Conservation (phyloP, 805 yeast species). For the Ogataea naganishii region DNA sequence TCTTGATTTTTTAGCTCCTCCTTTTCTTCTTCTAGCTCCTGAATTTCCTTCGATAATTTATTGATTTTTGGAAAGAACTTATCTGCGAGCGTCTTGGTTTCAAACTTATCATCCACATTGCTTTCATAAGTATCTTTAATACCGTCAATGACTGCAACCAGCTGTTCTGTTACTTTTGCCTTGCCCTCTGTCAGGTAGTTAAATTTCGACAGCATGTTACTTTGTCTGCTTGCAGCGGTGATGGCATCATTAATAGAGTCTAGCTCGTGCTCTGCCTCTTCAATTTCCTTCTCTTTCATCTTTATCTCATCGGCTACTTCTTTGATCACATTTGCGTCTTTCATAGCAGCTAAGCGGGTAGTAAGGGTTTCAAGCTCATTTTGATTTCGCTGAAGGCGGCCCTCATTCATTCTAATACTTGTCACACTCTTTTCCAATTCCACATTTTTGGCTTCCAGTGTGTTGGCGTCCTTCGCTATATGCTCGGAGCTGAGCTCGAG, state of each 20-base stretch:
- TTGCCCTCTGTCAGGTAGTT: constrained; percentile 34
- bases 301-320: constrained; percentile 26
- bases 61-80: constrained; percentile 1
- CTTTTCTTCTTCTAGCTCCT: constrained; percentile 6
- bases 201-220: constrained; percentile 50
- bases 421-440: constrained; percentile 30
- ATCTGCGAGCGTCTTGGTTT: neutral
- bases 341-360: constrained; percentile 22
- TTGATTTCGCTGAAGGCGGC: constrained; percentile 37
- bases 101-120: constrained; percentile 1
- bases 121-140: constrained; percentile 2
- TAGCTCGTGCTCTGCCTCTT: constrained; percentile 30
- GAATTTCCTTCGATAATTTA: constrained; percentile 5
- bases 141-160: constrained; percentile 3
- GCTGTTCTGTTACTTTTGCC: constrained; percentile 6
- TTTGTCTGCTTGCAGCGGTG: constrained; percentile 41
- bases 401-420: constrained; percentile 31
- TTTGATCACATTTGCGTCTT: constrained; percentile 19
- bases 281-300: constrained; percentile 27
- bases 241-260: constrained; percentile 48
- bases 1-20: constrained; percentile 3
- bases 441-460: constrained; percentile 25
- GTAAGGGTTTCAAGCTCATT: constrained; percentile 31
- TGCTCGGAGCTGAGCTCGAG: constrained; percentile 36
- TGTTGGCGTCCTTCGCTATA: constrained; percentile 29